Evolutionary conservation across 305 asterid species (phyloP), one percentile per base, ranked within the genome.

Genomic region (Nicotiana rustica): DNA sequence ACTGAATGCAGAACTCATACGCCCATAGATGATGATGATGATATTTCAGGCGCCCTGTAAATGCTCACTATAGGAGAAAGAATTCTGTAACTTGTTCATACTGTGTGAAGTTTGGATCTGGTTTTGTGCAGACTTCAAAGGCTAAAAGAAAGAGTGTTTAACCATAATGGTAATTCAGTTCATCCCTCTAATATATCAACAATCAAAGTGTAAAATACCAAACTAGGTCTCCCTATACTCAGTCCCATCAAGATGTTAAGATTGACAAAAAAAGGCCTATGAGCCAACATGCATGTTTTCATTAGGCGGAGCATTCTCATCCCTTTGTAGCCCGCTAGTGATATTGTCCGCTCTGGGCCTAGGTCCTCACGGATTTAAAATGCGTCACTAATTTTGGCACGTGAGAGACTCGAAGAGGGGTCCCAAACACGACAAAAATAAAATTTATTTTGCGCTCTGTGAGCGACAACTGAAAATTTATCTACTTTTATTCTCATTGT

Each of bases 11-110:
- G 64, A 49, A 49, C 65, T 52, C 65, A 52, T 13, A 52, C 47
- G 1, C 29, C 10, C 79, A 55, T 17, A 29, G 18, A 25, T 25
- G 79, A 52, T 52, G 59, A 49, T 47, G 41, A 49, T 73, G 47
- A 25, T 25, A 25, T 25, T 31, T 75, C 65, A 75, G 25, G 65
- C 65, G 17, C 79, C 59, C 44, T 75, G 65, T 75, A 52, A 75
- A 75, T 75, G 79, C 25, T 52, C 25, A 10, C 65, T n/a, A 75
- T 14, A 52, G 19, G 60, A 25, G 36, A 35, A 55, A 75, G 21
- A 25, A 6, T 25, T 47, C 9, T 52, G 2, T 75, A 52, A 75
- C 41, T 75, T 52, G 79, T 75, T 75, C 29, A 49, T 52, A 25
- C 44, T 8, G 1, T 49, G 44, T 75, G 47, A 7, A 21, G 79